Evolutionary conservation across 192 early-diverging fungal species (phyloP).

Genomic region (Dispira parvispora): DNA sequence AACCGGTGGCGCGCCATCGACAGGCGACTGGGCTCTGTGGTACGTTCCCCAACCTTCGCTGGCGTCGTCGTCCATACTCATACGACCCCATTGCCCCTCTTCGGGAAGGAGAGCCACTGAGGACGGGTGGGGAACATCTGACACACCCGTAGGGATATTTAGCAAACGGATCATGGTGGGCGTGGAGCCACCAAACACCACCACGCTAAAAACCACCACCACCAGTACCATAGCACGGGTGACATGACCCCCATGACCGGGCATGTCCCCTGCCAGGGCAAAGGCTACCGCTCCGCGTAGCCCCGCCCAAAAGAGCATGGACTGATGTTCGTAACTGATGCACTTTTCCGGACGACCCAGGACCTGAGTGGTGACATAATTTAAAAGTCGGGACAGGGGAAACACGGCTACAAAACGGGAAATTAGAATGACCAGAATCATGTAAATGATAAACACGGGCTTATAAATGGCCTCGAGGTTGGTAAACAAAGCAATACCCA

Average conservation of each 20-base stretch:
- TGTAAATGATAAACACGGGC: slow-evolving; percentile 58
- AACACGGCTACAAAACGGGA: slow-evolving; percentile 77
- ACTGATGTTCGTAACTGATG: slow-evolving; percentile 46
- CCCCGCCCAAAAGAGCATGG: slow-evolving; percentile 94
- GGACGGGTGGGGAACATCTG: too few relatives aligned
- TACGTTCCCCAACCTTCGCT: too few relatives aligned
- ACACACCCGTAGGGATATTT: slow-evolving; percentile 58
- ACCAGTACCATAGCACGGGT: slow-evolving; percentile 81
- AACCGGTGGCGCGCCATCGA: too few relatives aligned
- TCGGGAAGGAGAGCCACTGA: too few relatives aligned
- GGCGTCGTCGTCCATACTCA: too few relatives aligned
- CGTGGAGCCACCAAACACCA: slow-evolving; percentile 85
- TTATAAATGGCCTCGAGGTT: slow-evolving; percentile 48
- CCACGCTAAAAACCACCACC: slow-evolving; percentile 80
- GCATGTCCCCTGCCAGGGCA: slow-evolving; percentile 59
- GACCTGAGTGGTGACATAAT: slow-evolving; percentile 28
- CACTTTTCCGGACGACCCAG: slow-evolving; percentile 15
- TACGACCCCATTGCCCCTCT: too few relatives aligned
- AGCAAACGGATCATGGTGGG: slow-evolving; percentile 59
- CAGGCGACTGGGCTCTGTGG: too few relatives aligned
- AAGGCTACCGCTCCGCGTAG: slow-evolving; percentile 94
- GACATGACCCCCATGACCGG: slow-evolving; percentile 28
- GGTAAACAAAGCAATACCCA: slow-evolving; percentile 88
- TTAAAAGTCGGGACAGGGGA: slow-evolving; percentile 69
- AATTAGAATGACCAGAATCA: slow-evolving; percentile 63